Evolutionary conservation across 2,329 filamentous ascomycete genomes (phyloP).

Genomic region (Pestalotiopsis sp.): DNA sequence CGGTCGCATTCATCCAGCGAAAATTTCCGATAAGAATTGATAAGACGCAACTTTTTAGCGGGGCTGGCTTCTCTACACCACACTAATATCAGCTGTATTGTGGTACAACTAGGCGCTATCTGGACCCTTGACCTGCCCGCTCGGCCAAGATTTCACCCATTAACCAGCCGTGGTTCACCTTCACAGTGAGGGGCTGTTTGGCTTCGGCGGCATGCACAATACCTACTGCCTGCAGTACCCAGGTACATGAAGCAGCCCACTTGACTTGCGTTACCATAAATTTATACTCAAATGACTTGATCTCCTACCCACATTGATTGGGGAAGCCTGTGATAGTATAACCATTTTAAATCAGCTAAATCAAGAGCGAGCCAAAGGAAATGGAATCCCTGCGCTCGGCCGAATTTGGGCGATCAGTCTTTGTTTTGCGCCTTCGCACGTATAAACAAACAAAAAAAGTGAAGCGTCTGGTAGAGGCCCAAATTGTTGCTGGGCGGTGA

Average conservation of each 20-base stretch:
- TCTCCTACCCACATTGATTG: background rate
- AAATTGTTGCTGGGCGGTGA: background rate
- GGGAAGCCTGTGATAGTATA: background rate
- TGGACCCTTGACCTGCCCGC: no score
- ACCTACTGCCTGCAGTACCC: no score
- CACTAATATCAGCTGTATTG: no score
- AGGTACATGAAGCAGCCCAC: no score
- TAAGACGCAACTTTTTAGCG: conserved; percentile 1
- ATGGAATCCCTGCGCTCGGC: background rate
- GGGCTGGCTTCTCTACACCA: background rate
- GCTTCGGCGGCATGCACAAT: no score
- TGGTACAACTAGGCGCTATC: no score
- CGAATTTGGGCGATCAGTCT: background rate
- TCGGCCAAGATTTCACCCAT: no score
- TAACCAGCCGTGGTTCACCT: no score
- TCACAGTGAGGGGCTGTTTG: no score
- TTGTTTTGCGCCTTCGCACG: background rate
- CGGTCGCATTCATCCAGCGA: conserved; percentile 1
- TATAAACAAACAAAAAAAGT: background rate
- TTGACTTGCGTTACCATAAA: background rate
- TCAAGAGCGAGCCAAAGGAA: background rate
- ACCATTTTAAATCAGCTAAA: background rate
- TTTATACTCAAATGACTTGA: background rate
- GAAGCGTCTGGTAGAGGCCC: background rate
- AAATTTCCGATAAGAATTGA: conserved; percentile 9